These are phyloP conservation scores for Debaryomyces castellii DNA, from an alignment of 805 yeast species.

Conservation along the genomic window DNA sequence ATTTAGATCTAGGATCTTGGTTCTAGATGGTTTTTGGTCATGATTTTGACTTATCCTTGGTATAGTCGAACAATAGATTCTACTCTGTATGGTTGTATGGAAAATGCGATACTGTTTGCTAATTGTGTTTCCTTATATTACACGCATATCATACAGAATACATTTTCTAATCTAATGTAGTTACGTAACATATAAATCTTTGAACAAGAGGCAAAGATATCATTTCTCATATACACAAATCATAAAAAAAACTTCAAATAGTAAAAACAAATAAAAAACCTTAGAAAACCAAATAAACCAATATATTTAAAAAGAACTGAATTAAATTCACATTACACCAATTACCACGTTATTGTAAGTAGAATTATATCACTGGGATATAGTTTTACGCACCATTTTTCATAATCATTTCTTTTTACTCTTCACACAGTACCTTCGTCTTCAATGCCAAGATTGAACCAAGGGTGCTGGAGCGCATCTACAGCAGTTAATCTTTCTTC, in stretches of 20 bases:
- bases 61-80: too few species aligned
- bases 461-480: constrained; percentile 47
- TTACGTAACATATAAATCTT: not conserved
- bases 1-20: not conserved
- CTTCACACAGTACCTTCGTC: constrained; percentile 39
- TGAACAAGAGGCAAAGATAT: not conserved
- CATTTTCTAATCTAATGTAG: too few species aligned
- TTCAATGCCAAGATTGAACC: constrained; percentile 48
- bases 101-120: too few species aligned
- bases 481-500: constrained; percentile 36
- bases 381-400: not conserved
- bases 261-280: not conserved
- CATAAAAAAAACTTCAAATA: not conserved
- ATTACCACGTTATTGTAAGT: not conserved
- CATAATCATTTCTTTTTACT: not conserved
- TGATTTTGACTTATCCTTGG: not conserved
- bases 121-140: too few species aligned
- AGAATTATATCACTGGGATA: not conserved
- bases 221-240: not conserved
- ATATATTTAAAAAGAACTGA: not conserved
- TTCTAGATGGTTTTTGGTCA: not conserved
- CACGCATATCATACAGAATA: too few species aligned
- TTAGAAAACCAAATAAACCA: not conserved
- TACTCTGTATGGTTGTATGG: too few species aligned
- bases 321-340: not conserved